These are phyloP conservation scores for Cladosporium halotolerans DNA, from an alignment of 2,329 filamentous ascomycete genomes.

Conservation along the genomic window DNA sequence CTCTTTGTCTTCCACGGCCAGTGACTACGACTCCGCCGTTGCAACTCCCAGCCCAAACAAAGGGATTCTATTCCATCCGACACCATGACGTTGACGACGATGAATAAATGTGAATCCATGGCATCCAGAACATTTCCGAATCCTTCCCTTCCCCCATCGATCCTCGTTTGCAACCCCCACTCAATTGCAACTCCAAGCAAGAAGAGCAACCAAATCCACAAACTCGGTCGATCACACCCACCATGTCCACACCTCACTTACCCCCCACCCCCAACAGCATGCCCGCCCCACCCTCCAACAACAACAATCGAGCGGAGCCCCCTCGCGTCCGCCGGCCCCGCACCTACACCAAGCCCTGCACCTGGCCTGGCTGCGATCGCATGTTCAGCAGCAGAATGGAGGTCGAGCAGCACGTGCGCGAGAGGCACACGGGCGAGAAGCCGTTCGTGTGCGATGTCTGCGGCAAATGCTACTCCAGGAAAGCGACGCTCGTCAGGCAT, in stretches of 20 bases:
- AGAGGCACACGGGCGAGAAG: slow-evolving; percentile 16
- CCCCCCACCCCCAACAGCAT: background rate
- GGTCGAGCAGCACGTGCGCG: slow-evolving; percentile 18
- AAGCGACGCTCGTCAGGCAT: slow-evolving; percentile 5
- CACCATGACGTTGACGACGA: too few species aligned
- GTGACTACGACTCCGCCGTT: too few species aligned
- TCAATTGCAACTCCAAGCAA: too few species aligned
- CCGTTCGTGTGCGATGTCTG: slow-evolving; percentile 16
- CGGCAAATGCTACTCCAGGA: slow-evolving; percentile 2
- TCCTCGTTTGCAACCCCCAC: too few species aligned
- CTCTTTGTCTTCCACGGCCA: too few species aligned
- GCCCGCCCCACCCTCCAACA: background rate
- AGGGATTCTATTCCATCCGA: too few species aligned
- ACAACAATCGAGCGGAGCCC: background rate
- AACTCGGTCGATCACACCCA: background rate
- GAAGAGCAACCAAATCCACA: background rate
- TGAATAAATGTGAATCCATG: too few species aligned
- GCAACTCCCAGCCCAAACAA: too few species aligned
- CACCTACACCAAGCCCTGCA: slow-evolving; percentile 11
- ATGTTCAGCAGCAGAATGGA: slow-evolving; percentile 15
- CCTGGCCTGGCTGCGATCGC: slow-evolving; percentile 8
- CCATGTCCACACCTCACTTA: background rate
- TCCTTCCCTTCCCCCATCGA: too few species aligned
- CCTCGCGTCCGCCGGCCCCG: background rate
- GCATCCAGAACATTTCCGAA: too few species aligned